A percentile compares a stretch with the other conserved stretches of the same genome.
These are phyloP conservation scores for Macrophomina pseudophaseolina DNA, from an alignment of 2,329 filamentous ascomycete species.

Conservation along the genomic window DNA sequence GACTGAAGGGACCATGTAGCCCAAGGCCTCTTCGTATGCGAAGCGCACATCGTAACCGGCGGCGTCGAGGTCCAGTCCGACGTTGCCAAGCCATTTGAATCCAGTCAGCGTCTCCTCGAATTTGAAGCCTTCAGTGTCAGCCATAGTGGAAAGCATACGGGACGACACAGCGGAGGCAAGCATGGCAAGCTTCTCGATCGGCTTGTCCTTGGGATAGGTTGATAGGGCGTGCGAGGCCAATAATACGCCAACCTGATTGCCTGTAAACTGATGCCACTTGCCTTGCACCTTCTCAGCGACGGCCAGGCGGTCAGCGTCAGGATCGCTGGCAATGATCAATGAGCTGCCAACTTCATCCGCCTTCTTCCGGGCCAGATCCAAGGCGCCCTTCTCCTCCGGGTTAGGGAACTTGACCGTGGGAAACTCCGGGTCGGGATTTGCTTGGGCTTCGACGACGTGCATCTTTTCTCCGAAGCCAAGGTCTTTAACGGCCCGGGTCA, in stretches of 20 bases:
- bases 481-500: conserved; percentile 48
- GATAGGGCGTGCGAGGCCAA: conserved; percentile 64
- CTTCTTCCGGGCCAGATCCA: conserved; percentile 63
- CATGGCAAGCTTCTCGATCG: conserved; percentile 56
- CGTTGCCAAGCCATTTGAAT: conserved; percentile 72
- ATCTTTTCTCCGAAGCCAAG: conserved; percentile 52
- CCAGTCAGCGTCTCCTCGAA: conserved; percentile 68
- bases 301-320: conserved; percentile 69
- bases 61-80: conserved; percentile 57
- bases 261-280: conserved; percentile 65
- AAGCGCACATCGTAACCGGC: conserved; percentile 59
- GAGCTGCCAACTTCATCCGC: conserved; percentile 55
- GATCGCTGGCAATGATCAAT: conserved; percentile 67
- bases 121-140: conserved; percentile 59
- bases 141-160: conserved; percentile 65
- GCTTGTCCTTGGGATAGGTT: conserved; percentile 45
- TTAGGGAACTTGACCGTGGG: conserved; percentile 69
- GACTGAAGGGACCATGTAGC: conserved; percentile 68
- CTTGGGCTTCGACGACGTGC: conserved; percentile 56
- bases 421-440: conserved; percentile 66
- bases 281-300: conserved; percentile 63
- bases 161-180: conserved; percentile 68
- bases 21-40: conserved; percentile 69
- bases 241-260: conserved; percentile 68
- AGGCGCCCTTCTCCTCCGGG: conserved; percentile 67